phyloP scores from a whole-genome alignment of 1,284 basidiomycete species.

The Paramarasmius palmivorus region DNA sequence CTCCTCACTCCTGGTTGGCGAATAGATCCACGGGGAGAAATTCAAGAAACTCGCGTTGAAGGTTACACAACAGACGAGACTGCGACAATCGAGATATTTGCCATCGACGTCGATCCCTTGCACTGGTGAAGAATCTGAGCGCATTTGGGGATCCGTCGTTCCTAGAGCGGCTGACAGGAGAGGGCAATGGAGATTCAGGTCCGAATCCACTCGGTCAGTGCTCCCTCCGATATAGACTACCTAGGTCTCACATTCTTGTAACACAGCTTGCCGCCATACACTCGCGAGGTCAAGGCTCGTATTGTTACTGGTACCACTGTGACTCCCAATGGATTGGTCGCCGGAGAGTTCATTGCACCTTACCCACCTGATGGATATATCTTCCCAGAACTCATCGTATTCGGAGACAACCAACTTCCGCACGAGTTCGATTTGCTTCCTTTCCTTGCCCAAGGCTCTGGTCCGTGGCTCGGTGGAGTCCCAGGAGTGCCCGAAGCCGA shows the following conservation, averaged over 20 bases:
- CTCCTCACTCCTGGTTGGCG: not conserved
- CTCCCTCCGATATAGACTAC: not conserved
- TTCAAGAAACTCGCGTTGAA: constrained; percentile 17
- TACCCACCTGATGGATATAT: constrained; percentile 14
- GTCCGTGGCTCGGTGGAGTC: constrained; percentile 20
- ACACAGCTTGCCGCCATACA: constrained; percentile 12
- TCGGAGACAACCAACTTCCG: constrained; percentile 16
- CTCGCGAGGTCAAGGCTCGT: constrained; percentile 16
- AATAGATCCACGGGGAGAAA: constrained; percentile 15
- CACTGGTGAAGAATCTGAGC: constrained; percentile 18
- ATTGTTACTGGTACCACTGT: constrained; percentile 11
- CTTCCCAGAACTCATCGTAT: constrained; percentile 17
- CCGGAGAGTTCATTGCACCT: constrained; percentile 16
- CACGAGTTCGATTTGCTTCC: constrained; percentile 16
- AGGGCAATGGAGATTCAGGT: constrained; percentile 19
- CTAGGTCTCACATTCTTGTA: not conserved
- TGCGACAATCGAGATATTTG: constrained; percentile 16
- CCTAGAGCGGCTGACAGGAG: constrained; percentile 14
- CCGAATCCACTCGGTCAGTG: not conserved
- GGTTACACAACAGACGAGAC: constrained; percentile 20
- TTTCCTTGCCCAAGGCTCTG: constrained; percentile 15
- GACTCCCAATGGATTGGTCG: constrained; percentile 17
- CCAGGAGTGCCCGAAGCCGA: constrained; percentile 15
- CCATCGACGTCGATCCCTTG: constrained; percentile 20
- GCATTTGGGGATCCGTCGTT: constrained; percentile 18